Conservation (phyloP, 176 grass and related monocot genomes). For the Lolium multiflorum region DNA sequence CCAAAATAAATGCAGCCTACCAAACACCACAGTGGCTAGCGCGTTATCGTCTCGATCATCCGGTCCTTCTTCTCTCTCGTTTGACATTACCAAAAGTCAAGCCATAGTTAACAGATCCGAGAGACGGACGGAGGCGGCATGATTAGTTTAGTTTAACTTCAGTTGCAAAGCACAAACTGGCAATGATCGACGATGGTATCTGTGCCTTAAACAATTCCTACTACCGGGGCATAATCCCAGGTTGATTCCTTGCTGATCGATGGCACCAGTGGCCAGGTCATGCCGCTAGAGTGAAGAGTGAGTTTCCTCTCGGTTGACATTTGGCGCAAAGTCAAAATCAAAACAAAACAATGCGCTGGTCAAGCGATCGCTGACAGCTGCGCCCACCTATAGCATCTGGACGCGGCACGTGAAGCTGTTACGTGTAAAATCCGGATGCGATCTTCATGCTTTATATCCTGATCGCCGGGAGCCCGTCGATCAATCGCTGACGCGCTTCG, state of each 20-base stretch:
- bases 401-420: conserved; percentile 33
- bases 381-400: neutral
- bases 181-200: no score
- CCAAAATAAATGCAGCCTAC: no score
- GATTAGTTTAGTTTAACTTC: no score
- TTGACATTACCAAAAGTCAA: no score
- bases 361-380: neutral
- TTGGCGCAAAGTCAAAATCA: conserved; percentile 36
- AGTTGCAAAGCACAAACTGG: no score
- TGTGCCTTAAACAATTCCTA: neutral
- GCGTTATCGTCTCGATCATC: no score
- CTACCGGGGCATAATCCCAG: neutral
- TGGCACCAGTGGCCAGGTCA: neutral
- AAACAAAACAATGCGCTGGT: neutral
- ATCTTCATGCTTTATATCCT: conserved; percentile 15
- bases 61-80: no score
- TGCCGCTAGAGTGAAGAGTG: no score
- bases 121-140: no score
- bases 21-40: no score
- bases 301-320: conserved; percentile 19
- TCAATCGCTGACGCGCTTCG: conserved; percentile 27
- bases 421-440: conserved; percentile 18
- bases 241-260: conserved; percentile 14
- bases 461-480: neutral
- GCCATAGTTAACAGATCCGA: no score